phyloP scores from a whole-genome alignment of 345 rosid genomes.

The Lepidium aucheri region DNA sequence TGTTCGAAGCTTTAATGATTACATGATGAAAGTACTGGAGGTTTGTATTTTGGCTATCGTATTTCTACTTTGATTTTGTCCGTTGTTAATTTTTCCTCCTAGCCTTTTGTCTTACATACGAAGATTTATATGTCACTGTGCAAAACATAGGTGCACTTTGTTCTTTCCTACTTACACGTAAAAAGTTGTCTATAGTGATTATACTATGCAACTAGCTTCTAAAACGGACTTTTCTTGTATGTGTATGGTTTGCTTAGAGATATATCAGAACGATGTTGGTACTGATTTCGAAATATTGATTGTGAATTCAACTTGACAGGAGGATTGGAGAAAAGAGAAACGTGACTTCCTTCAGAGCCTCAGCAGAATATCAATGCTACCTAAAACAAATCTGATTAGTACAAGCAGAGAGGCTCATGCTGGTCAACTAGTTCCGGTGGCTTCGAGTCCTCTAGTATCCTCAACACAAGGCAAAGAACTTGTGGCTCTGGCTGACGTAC shows the following conservation, averaged over 20 bases:
- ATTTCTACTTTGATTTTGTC: background rate
- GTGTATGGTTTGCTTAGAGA: background rate
- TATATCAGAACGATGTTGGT: background rate
- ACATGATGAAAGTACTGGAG: slow-evolving; percentile 94
- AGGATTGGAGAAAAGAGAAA: slow-evolving; percentile 90
- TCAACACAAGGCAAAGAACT: slow-evolving; percentile 50
- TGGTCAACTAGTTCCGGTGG: slow-evolving; percentile 47
- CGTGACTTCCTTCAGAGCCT: slow-evolving; percentile 93
- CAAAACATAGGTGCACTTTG: background rate
- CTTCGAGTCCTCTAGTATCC: slow-evolving; percentile 56
- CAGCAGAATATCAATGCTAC: slow-evolving; percentile 79
- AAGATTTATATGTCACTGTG: background rate
- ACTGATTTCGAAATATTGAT: background rate
- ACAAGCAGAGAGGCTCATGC: slow-evolving; percentile 36
- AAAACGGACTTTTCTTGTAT: background rate
- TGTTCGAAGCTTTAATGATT: slow-evolving; percentile 80
- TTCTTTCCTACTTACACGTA: background rate
- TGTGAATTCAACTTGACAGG: slow-evolving; percentile 43
- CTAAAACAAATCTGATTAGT: slow-evolving; percentile 52
- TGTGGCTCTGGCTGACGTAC: slow-evolving; percentile 56
- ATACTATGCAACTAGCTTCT: background rate
- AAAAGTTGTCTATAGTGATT: background rate
- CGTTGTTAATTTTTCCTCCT: background rate
- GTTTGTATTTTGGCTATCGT: slow-evolving; percentile 34
- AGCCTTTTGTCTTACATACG: background rate